These are phyloP conservation scores for Neltuma alba DNA, from an alignment of 306 rosid genomes.

Conservation along the genomic window DNA sequence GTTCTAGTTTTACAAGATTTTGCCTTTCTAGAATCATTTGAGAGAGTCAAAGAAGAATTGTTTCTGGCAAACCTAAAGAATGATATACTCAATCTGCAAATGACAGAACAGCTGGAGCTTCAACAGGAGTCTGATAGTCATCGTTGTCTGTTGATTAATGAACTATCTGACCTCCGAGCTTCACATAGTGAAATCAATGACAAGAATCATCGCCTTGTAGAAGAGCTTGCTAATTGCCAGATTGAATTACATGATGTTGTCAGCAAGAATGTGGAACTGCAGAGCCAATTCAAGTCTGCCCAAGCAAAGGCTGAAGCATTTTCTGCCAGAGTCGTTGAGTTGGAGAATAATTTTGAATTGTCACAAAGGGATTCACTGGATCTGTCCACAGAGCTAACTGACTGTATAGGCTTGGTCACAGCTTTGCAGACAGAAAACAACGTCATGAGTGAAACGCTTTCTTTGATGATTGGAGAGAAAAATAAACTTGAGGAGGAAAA, in stretches of 20 bases:
- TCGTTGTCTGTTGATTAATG: constrained; percentile 46
- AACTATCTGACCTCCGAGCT: constrained; percentile 56
- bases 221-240: constrained; percentile 69
- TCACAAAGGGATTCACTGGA: constrained; percentile 57
- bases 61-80: constrained; percentile 59
- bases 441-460: constrained; percentile 52
- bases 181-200: constrained; percentile 51
- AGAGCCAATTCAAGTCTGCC: constrained; percentile 49
- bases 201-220: constrained; percentile 64
- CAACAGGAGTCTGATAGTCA: constrained; percentile 60
- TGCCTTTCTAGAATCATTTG: constrained; percentile 50
- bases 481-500: constrained; percentile 57
- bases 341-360: constrained; percentile 59
- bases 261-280: constrained; percentile 58
- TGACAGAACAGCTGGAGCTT: constrained; percentile 63
- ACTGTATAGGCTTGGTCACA: constrained; percentile 63
- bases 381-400: constrained; percentile 65
- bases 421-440: constrained; percentile 67
- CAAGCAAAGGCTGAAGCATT: constrained; percentile 61
- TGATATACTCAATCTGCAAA: constrained; percentile 64
- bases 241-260: constrained; percentile 58
- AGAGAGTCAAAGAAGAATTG: constrained; percentile 79
- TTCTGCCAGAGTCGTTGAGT: constrained; percentile 59
- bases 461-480: constrained; percentile 52
- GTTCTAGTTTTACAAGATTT: constrained; percentile 34